Evolutionary conservation across 495 filamentous ascomycete genomes (phyloP), one percentile per base, ranked within the genome.

Genomic region (Arthonia radiata): DNA sequence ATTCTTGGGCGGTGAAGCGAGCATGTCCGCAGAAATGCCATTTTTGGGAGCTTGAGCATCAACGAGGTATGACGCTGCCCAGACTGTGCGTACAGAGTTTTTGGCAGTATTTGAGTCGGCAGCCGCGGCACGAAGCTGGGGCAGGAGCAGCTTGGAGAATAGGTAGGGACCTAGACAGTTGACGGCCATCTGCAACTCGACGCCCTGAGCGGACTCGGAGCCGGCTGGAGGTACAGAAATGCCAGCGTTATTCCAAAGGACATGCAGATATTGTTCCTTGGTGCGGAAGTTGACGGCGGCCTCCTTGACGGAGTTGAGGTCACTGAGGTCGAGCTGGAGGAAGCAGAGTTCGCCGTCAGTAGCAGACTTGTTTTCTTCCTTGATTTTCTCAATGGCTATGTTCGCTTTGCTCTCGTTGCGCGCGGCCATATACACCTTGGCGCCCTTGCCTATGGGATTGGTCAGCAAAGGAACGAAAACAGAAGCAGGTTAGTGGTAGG

Each of bases 211-310:
- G 2, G 51, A 41, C 4, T 31, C 22, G 5, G 32, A 41, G 5
- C 43, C 50, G 1, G 5, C 10, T 0, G 47, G 44, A 0, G 49
- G 43, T 4, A 40, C 25, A 13, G 42, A 40, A 13, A 66, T 40
- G 4, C 61, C 64, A 0, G 63, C 61, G 32, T 67, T 64, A 34
- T 64, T 64, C 35, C 46, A 64, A 0, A 68, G 43, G 5, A 64
- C 52, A 29, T 67, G 54, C 0, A 67, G 47, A 8, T 48, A 35
- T 3, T 31, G 34, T 38, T 64, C 56, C 18, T 43, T 29, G 0
- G 31, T 25, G 4, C 40, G 35, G 34, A 64, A 57, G 3, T 33
- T 30, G 4, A 53, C 15, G 3, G 50, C 61, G 0, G 56, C 42
- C 0, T 44, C 17, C 31, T 55, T 56, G 33, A 70, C 56, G 6